phyloP scores from a whole-genome alignment of 2,329 filamentous ascomycete genomes.

The Byssoonygena ceratinophila region DNA sequence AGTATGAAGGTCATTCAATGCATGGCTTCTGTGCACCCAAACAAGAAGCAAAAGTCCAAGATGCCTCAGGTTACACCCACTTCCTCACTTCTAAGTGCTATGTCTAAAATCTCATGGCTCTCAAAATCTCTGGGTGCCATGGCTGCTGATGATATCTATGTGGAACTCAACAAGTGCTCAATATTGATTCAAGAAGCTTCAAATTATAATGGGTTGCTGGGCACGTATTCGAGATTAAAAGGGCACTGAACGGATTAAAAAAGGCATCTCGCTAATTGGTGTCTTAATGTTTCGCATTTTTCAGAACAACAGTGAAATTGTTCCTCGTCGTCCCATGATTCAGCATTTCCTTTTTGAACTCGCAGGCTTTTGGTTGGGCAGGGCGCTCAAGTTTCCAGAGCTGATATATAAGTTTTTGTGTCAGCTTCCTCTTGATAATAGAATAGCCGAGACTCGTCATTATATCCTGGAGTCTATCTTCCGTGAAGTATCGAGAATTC shows the following conservation, averaged over 20 bases:
- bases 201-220: no score
- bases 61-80: no score
- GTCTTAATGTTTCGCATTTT: background rate
- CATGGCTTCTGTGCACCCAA: no score
- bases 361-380: constrained; percentile 14
- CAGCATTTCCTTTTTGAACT: constrained; percentile 63
- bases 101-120: no score
- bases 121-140: no score
- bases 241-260: background rate
- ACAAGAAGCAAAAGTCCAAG: no score
- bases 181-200: no score
- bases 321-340: constrained; percentile 68
- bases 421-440: constrained; percentile 57
- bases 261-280: background rate
- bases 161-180: no score
- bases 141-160: no score
- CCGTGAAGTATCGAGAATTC: constrained; percentile 83
- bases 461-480: constrained; percentile 56
- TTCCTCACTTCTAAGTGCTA: no score
- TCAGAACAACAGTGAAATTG: constrained; percentile 75
- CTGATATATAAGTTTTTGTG: constrained; percentile 76
- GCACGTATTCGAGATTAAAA: background rate
- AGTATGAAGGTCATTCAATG: no score
- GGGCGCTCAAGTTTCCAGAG: constrained; percentile 56
- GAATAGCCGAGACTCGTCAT: constrained; percentile 68